Conservation (phyloP, 129 eudicot genomes). For the Helianthus tuberosus region DNA sequence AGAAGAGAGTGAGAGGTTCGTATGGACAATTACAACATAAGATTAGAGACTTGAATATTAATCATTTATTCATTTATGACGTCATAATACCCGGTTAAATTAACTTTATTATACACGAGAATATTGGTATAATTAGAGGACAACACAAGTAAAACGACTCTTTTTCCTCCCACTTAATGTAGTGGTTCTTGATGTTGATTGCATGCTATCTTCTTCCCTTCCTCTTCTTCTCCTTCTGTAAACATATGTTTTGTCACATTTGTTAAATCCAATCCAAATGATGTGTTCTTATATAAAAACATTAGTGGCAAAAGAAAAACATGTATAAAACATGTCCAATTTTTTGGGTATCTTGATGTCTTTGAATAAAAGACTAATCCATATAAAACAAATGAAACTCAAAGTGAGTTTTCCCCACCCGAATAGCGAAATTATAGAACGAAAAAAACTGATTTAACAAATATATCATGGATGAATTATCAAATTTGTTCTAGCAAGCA, state of each 20-base stretch:
- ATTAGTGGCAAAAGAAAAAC: background rate
- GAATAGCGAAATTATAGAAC: background rate
- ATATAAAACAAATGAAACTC: background rate
- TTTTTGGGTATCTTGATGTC: background rate
- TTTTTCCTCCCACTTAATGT: conserved; percentile 20
- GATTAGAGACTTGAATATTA: too few species aligned
- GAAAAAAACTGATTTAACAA: background rate
- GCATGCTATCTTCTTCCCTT: conserved; percentile 8
- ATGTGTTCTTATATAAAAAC: background rate
- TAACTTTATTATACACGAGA: background rate
- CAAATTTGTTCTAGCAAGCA: conserved; percentile 32
- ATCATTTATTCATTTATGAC: background rate
- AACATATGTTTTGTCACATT: conserved; percentile 14
- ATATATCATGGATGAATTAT: background rate
- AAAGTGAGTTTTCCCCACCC: too few species aligned
- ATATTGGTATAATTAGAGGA: background rate
- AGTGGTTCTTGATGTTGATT: conserved; percentile 18
- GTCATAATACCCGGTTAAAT: background rate
- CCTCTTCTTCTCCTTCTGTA: conserved; percentile 16
- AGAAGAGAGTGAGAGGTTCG: too few species aligned
- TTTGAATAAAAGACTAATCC: background rate
- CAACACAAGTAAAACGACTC: conserved; percentile 19
- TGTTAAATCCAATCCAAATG: background rate
- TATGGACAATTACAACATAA: too few species aligned
- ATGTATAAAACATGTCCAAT: background rate